phyloP scores from a whole-genome alignment of 1,139 yeast genomes.

The Lodderomyces jiufengensis region DNA sequence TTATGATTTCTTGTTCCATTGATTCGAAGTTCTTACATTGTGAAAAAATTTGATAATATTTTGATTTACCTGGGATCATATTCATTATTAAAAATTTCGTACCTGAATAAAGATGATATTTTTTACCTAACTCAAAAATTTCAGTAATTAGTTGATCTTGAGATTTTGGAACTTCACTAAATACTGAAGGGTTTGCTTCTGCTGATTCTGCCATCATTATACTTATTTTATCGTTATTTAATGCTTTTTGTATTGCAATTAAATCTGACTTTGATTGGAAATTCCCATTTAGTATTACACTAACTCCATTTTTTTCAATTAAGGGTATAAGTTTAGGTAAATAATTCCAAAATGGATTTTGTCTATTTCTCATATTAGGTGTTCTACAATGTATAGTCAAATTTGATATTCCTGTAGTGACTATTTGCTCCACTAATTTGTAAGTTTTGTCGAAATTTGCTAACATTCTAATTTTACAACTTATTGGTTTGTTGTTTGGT shows the following conservation, averaged over 20 bases:
- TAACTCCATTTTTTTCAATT: constrained; percentile 61
- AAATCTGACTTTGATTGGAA: constrained; percentile 56
- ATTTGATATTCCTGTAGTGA: constrained; percentile 77
- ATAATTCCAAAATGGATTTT: constrained; percentile 68
- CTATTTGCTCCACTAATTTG: constrained; percentile 56
- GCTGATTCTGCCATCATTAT: constrained; percentile 95
- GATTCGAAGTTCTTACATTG: constrained; percentile 56
- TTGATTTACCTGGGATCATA: constrained; percentile 76
- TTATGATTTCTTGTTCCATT: constrained; percentile 30
- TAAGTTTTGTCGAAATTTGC: constrained; percentile 58
- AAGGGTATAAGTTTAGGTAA: constrained; percentile 58
- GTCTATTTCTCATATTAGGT: constrained; percentile 84
- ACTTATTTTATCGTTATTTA: constrained; percentile 57
- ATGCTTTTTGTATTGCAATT: constrained; percentile 45
- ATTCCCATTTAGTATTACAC: constrained; percentile 80
- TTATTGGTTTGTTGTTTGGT: constrained; percentile 74
- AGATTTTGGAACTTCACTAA: constrained; percentile 34
- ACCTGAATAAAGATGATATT: constrained; percentile 60
- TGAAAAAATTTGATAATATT: constrained; percentile 55
- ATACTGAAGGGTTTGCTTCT: constrained; percentile 80
- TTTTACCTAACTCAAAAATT: constrained; percentile 53
- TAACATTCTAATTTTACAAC: constrained; percentile 82
- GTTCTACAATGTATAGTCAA: constrained; percentile 91
- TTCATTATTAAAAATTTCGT: constrained; percentile 77
- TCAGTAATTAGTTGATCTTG: constrained; percentile 48